phyloP scores from a whole-genome alignment of 2,329 filamentous ascomycete species.

The Parascedosporium putredinis region DNA sequence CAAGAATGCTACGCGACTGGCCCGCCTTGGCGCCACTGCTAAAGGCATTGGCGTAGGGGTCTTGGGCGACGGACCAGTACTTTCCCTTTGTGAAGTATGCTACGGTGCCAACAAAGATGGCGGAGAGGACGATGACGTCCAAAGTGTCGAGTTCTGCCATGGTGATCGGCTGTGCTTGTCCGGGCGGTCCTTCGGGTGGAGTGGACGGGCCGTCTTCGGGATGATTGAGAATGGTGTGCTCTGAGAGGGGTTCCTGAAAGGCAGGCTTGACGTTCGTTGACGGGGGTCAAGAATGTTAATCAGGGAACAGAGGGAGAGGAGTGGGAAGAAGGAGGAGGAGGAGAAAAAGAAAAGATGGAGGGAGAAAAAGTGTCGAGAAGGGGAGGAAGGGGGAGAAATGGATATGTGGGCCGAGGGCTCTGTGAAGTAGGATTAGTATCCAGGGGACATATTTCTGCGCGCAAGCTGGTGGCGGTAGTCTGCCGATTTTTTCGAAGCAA shows the following conservation, averaged over 20 bases:
- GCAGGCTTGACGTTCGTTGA: not conserved
- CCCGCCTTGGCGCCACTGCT: conserved; percentile 63
- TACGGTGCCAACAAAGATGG: conserved; percentile 73
- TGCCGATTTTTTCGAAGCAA: not conserved
- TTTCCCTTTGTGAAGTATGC: conserved; percentile 98
- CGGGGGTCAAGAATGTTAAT: not conserved
- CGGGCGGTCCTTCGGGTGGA: not conserved
- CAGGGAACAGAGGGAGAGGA: not conserved
- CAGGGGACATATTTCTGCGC: conserved; percentile 1
- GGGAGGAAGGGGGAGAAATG: not conserved
- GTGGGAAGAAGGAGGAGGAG: not conserved
- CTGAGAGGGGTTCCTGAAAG: not conserved
- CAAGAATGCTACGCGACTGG: conserved; percentile 82
- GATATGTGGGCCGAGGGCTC: not conserved
- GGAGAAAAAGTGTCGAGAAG: not conserved
- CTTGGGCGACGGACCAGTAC: conserved; percentile 80
- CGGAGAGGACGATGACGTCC: conserved; percentile 83
- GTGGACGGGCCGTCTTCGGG: not conserved
- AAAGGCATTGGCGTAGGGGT: conserved; percentile 74
- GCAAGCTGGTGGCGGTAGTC: not conserved
- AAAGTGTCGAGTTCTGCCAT: conserved; percentile 97
- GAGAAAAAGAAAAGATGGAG: not conserved
- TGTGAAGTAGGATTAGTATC: not conserved
- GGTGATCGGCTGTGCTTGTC: conserved; percentile 20
- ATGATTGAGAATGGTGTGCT: not conserved